Conservation (phyloP, 1,284 basidiomycete species). For the Microbotryum scabiosae region DNA sequence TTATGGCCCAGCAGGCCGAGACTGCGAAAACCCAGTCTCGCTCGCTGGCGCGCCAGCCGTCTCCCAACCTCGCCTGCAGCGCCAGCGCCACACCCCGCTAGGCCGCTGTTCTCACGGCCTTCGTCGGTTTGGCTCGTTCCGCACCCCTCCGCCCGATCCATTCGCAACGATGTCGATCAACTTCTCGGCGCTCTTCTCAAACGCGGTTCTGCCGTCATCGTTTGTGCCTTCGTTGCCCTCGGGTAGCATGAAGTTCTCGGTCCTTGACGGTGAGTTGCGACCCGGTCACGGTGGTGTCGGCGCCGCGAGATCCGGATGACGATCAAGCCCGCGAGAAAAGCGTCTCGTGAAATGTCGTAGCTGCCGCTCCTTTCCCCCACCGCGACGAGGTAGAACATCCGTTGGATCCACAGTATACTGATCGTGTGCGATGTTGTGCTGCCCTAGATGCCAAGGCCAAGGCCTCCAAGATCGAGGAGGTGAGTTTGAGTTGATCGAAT, state of each 20-base stretch:
- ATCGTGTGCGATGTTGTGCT: background rate
- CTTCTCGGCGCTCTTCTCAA: background rate
- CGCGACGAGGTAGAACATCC: too few relatives aligned
- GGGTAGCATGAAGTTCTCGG: conserved; percentile 27
- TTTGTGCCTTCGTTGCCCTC: conserved; percentile 24
- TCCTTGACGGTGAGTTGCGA: conserved; percentile 24
- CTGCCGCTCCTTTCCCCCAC: too few relatives aligned
- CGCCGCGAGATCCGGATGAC: background rate
- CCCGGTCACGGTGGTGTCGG: background rate
- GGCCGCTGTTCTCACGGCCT: too few relatives aligned
- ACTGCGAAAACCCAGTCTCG: too few relatives aligned
- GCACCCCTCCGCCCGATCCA: too few relatives aligned
- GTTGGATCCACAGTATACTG: background rate
- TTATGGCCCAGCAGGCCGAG: too few relatives aligned
- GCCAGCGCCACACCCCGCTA: too few relatives aligned
- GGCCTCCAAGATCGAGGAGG: conserved; percentile 27
- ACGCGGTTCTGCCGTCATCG: background rate
- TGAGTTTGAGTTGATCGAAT: background rate
- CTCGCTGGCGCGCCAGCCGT: too few relatives aligned
- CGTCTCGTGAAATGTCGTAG: background rate
- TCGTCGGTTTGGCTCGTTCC: too few relatives aligned
- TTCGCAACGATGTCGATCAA: background rate
- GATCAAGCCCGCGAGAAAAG: background rate
- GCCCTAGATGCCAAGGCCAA: conserved; percentile 29
- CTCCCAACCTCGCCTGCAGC: too few relatives aligned